A percentile compares a stretch with the other conserved stretches of the same genome.
Conservation (phyloP, 345 rosid genomes). For the rapeseed (Brassica napus) region Da-Ae NC_063435.1:10403001-10403500, state of each 20-base stretch:
- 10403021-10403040: constrained; percentile 40
- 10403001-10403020: not conserved
- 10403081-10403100: too few species aligned
- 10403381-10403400: not conserved
- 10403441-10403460: constrained; percentile 33
- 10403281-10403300: not conserved
- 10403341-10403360: constrained; percentile 31
- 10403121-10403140: not conserved
- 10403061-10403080: not conserved
- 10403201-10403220: not conserved
- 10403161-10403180: not conserved
- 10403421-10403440: constrained; percentile 16
- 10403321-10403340: not conserved
- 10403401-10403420: constrained; percentile 10
- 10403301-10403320: not conserved
- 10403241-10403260: not conserved
- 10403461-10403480: constrained; percentile 32
- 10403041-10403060: not conserved
- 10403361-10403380: not conserved
- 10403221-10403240: not conserved
- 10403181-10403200: not conserved
- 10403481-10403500: constrained; percentile 32
- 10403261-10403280: constrained; percentile 11
- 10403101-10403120: constrained; percentile 41
- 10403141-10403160: not conserved